Base-by-base conservation (phyloP, 2,329 filamentous ascomycete species). In the Sporothrix inflata region DNA sequence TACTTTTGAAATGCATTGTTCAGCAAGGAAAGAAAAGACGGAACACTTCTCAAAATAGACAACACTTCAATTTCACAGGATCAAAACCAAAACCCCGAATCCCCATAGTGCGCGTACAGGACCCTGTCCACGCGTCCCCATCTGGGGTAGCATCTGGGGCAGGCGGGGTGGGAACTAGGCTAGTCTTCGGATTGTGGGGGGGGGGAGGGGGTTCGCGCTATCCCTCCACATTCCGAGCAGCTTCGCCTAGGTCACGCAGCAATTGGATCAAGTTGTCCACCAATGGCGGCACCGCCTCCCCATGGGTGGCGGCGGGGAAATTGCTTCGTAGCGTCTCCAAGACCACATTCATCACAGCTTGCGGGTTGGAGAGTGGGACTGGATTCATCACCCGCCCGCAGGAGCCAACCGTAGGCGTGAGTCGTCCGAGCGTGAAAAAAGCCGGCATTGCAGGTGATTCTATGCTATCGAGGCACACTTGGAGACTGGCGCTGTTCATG, bases 251-350 rank as follows among this genome's bases (percentile, higher is more conserved):
- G 74, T 90, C 88, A 74, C 85, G 85, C 76, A 93, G 86, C 75
- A 93, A 80, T 61, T 88, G 85, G 61, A 89, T 86, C 65, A 93
- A 78, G 74, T 92, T 92, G 75, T 91, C 90, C 1, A 92, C 89
- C 60, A 93, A 84, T 0, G 90, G 86, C 14, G 90, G 88, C 8
- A 80, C 78, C 40, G 85, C 84, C 16, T 78, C 78, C n/a, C 79
- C 76, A 12, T 68, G 21, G 14, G 14, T n/a, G 16, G 45, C 16
- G 4, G 70, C 14, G 12, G 73, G 55, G 73, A 85, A 89, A 78
- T 90, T 89, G 51, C 82, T 79, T 42, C 83, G 81, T 74, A 93
- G 82, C 11, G 90, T 81, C 49, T 87, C 84, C 70, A 89, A 85
- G 2, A 87, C 84, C 24, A 88, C 80, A 19, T 86, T 84, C 84